These are phyloP conservation scores for Populus ilicifolia DNA, from an alignment of 345 rosid genomes.

Conservation along the genomic window DNA sequence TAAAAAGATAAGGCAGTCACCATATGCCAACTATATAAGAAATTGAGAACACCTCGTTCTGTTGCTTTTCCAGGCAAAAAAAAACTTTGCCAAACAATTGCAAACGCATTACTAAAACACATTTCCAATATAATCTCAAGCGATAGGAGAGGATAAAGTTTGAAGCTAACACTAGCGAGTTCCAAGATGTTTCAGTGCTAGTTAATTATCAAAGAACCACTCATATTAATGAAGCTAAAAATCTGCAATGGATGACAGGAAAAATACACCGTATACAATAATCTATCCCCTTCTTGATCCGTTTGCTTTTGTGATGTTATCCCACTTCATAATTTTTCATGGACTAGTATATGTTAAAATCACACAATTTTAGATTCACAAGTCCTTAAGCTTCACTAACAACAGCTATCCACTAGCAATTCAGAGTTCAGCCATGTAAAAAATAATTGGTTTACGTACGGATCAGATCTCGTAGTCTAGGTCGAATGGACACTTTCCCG, in stretches of 20 bases:
- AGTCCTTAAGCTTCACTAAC: not conserved
- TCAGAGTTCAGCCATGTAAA: not conserved
- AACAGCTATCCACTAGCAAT: not conserved
- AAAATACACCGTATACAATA: too few relatives aligned
- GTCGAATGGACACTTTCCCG: not conserved
- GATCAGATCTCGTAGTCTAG: not conserved
- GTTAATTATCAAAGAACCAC: not conserved
- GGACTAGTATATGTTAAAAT: too few relatives aligned
- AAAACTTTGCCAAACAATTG: too few relatives aligned
- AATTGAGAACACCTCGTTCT: too few relatives aligned
- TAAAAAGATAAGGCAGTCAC: not conserved
- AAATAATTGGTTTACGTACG: not conserved
- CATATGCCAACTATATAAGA: not conserved
- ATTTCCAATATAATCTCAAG: not conserved
- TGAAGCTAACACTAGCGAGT: conserved; percentile 13
- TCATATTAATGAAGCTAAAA: not conserved
- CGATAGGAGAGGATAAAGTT: conserved; percentile 11
- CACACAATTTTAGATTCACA: too few relatives aligned
- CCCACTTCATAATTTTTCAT: too few relatives aligned
- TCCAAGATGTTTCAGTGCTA: not conserved
- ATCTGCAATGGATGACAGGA: too few relatives aligned
- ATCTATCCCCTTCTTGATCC: too few relatives aligned
- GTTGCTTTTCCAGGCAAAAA: not conserved
- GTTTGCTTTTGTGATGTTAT: too few relatives aligned
- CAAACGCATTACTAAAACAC: not conserved